Conservation (phyloP, 2,329 filamentous ascomycete species). For the Leptographium lundbergii region DNA sequence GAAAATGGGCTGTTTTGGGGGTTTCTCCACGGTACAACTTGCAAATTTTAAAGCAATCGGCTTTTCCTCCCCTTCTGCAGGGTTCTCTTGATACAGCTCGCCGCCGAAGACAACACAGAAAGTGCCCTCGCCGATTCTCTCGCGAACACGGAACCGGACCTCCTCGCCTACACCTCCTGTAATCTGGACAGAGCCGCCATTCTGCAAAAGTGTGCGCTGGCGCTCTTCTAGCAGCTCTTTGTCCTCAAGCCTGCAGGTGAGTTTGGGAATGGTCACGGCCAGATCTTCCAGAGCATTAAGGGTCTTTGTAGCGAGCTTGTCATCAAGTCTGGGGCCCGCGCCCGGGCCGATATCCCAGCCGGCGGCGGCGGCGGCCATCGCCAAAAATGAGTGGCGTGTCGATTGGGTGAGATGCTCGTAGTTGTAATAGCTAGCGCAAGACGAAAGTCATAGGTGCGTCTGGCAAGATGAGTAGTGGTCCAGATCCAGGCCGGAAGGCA, state of each 20-base stretch:
- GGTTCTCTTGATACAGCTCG: neutral
- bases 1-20: neutral
- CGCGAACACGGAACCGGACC: constrained; percentile 5
- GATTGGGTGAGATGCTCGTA: neutral
- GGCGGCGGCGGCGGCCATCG: constrained; percentile 8
- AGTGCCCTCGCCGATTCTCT: constrained; percentile 11
- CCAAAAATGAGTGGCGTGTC: neutral
- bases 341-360: constrained; percentile 7
- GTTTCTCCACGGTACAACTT: neutral
- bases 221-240: constrained; percentile 81
- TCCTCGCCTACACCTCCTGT: constrained; percentile 4
- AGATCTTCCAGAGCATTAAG: constrained; percentile 9
- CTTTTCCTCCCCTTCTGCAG: neutral
- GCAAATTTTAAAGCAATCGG: constrained; percentile 10
- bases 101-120: constrained; percentile 12
- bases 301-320: neutral
- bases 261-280: neutral
- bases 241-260: constrained; percentile 44
- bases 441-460: neutral
- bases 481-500: neutral
- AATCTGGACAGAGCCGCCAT: constrained; percentile 3
- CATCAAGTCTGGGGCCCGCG: constrained; percentile 1
- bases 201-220: constrained; percentile 20
- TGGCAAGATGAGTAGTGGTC: neutral
- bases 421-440: neutral